phyloP scores from a whole-genome alignment of 176 grass and related monocot genomes.

The sorghum (Sorghum bicolor) region DNA sequence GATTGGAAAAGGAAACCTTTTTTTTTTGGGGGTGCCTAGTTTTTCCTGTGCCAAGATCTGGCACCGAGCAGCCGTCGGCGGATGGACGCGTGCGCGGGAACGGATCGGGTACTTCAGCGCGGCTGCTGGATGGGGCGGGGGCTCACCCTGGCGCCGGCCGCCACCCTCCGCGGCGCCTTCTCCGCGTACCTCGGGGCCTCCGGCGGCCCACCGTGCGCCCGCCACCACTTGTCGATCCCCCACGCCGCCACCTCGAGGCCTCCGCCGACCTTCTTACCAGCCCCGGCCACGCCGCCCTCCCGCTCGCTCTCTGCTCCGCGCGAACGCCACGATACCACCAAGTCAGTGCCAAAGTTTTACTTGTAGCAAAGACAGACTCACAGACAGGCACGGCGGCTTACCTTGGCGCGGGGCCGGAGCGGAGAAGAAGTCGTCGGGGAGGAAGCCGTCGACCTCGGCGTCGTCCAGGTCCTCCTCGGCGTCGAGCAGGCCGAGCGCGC shows the following conservation, averaged over 20 bases:
- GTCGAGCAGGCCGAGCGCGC: constrained; percentile 39
- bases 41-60: neutral
- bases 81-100: neutral
- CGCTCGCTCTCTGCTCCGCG: neutral
- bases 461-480: neutral
- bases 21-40: neutral
- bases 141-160: constrained; percentile 35
- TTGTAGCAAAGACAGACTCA: neutral
- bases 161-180: constrained; percentile 42
- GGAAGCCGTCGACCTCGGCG: neutral
- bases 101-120: neutral
- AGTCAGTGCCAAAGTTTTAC: too few relatives aligned
- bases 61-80: neutral
- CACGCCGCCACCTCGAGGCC: constrained; percentile 32
- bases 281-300: neutral
- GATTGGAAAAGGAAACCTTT: neutral
- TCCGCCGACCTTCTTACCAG: neutral
- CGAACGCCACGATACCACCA: neutral
- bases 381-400: neutral
- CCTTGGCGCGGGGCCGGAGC: neutral
- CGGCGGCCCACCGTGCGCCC: constrained; percentile 25
- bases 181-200: constrained; percentile 44
- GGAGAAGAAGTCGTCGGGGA: constrained; percentile 26
- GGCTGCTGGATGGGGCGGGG: constrained; percentile 58
- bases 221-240: constrained; percentile 56